Base-by-base conservation (phyloP, 768 basidiomycete genomes). In the Podaxis sp. region DNA sequence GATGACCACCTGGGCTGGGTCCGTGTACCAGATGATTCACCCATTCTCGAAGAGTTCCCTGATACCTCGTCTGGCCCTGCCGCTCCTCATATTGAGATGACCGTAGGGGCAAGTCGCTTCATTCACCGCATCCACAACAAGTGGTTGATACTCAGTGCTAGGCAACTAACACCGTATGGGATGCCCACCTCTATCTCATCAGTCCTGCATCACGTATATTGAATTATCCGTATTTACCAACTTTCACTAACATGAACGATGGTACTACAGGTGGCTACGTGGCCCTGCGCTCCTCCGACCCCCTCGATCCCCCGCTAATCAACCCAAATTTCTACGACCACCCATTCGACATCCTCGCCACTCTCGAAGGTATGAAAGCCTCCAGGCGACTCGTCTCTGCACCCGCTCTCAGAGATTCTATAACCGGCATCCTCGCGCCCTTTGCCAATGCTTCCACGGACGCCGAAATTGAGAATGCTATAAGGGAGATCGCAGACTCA, bases 291-390 rank as follows among this genome's bases (percentile, higher is more conserved):
- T 77, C 79, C 11, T 77, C 72, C 22, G 66, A 76, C 63, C 73
- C 79, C 17, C 83, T 83, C 69, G 72, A 72, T 28, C 39, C 68
- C 26, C 83, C 84, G 0, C 57, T 72, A 17, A 81, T 84, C 69
- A 76, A 83, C 67, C 79, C 80, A 0, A 44, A 57, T 26, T 24
- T 67, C 33, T 74, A 77, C 39, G 64, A 58, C 26, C 38, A 60
- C 2, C 61, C 58, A 4, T 42, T 70, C 58, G 74, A 75, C 58
- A 51, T 71, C n/a, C 52, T 57, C 17, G 65, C 67, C 15, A 59
- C 74, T 39, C 66, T 65, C 28, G 64, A 70, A 52, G 69, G 56
- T 3, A 57, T 75, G 46, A 61, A 63, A 28, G 63, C 60, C 8
- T 68, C 67, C 0, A 54, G 51, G 2, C 38, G 55, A 11, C 71